Evolutionary conservation across 371 early-diverging fungal species (phyloP), one percentile per base, ranked within the genome.

Genomic region (Funneliformis caledonium): DNA sequence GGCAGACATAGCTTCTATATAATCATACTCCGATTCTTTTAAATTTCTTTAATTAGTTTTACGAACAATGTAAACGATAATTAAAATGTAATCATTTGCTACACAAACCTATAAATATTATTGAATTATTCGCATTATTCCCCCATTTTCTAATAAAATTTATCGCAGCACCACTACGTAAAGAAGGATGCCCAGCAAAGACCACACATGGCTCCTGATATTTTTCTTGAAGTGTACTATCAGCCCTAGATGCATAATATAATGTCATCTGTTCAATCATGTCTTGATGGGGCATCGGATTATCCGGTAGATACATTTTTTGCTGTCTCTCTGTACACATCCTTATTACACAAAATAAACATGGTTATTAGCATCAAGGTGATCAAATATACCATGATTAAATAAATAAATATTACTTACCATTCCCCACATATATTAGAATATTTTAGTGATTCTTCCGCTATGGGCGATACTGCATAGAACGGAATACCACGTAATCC

Each of bases 361-460:
- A 26, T 26, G 26, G 26, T 26, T 26, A 26, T 26, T 26, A 26
- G 26, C 26, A 26, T 26, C 26, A 26, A 26, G 26, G 26, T 26
- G 26, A 26, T 26, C 26, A 26, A 26, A 26, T 26, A 26, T 26
- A 26, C 26, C 26, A 26, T 45, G 33, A 43, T 5, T 69, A 37
- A 56, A 26, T 9, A n/a, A 33, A 56, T 52, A 42, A 31, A 33
- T n/a, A 9, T 59, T 56, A 75, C 75, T 72, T 87, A 91, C 96
- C 96, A 96, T 89, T 96, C 96, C 47, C 94, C 95, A 81, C 93
- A 89, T 81, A 96, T 96, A 82, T 93, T 94, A 12, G 96, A 93
- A 81, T 93, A 93, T 82, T 94, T 91, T 12, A 96, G 84, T 11
- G 95, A 92, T 43, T 88, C 88, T 48, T 94, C 91, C 1, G 95